A percentile compares a stretch with the other conserved stretches of the same genome.
These are phyloP conservation scores for Hypoxylon sp. DNA, from an alignment of 2,329 filamentous ascomycete species.

Conservation along the genomic window DNA sequence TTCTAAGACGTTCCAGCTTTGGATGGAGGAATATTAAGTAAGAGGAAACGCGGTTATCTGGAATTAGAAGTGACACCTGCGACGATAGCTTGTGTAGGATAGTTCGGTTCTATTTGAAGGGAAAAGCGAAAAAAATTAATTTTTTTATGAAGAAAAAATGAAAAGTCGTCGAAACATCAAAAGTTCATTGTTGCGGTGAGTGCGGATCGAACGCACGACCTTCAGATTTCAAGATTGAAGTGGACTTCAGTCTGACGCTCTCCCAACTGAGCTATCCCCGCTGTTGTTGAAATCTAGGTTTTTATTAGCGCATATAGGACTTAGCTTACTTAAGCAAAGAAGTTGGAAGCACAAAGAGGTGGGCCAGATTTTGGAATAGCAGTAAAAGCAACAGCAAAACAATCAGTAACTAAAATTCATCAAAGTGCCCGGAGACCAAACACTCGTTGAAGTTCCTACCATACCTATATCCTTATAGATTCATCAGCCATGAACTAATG, in stretches of 20 bases:
- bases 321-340: background rate
- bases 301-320: background rate
- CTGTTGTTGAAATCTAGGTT: background rate
- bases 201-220: conserved; percentile 28
- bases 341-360: background rate
- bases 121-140: background rate
- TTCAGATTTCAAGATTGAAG: conserved; percentile 22
- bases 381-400: background rate
- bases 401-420: background rate
- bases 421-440: no score
- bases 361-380: background rate
- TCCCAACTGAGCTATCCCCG: conserved; percentile 30
- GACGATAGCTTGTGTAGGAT: no score
- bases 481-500: background rate
- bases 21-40: no score
- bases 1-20: no score
- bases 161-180: background rate
- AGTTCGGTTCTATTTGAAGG: no score
- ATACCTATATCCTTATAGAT: background rate
- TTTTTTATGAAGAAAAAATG: background rate
- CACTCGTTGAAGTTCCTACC: no score
- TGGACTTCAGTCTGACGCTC: conserved; percentile 28
- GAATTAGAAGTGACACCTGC: no score
- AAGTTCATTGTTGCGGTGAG: conserved; percentile 5
- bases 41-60: no score